phyloP scores from a whole-genome alignment of 371 early-diverging fungal genomes.

The Chytridiales sp. region DNA sequence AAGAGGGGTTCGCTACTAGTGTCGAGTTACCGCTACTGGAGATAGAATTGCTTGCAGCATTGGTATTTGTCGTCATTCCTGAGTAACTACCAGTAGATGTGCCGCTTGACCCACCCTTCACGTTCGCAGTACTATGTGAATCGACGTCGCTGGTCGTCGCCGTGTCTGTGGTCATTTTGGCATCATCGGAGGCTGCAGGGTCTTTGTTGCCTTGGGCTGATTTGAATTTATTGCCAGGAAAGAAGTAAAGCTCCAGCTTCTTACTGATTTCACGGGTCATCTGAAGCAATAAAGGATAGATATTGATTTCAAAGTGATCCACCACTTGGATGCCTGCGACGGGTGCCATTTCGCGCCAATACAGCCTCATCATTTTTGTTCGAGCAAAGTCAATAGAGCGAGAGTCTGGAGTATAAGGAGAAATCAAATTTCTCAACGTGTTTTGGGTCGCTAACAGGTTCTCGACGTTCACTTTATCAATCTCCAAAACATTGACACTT shows the following conservation, averaged over 20 bases:
- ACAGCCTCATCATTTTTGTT: constrained; percentile 80
- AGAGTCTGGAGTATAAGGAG: constrained; percentile 58
- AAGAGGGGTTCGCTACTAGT: no score
- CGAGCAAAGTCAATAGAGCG: constrained; percentile 57
- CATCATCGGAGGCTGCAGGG: background rate
- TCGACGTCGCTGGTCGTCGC: no score
- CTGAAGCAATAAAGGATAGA: constrained; percentile 76
- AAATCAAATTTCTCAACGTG: constrained; percentile 64
- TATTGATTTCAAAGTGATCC: constrained; percentile 80
- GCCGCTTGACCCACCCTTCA: no score
- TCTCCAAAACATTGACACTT: constrained; percentile 63
- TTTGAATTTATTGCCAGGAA: constrained; percentile 58
- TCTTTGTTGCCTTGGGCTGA: background rate
- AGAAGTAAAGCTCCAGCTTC: constrained; percentile 71
- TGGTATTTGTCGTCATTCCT: no score
- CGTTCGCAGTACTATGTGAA: no score
- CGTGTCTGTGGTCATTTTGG: background rate
- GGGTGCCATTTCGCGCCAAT: constrained; percentile 71
- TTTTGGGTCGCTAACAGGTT: constrained; percentile 49
- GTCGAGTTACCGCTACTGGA: no score
- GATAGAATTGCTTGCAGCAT: no score
- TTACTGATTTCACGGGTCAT: constrained; percentile 78
- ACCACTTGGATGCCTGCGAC: constrained; percentile 86
- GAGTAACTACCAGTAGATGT: no score
- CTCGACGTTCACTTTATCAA: constrained; percentile 67